Evolutionary conservation across 2,329 filamentous ascomycete species (phyloP), one percentile per base, ranked within the genome.

Genomic region (Alternaria angustiovoidea): DNA sequence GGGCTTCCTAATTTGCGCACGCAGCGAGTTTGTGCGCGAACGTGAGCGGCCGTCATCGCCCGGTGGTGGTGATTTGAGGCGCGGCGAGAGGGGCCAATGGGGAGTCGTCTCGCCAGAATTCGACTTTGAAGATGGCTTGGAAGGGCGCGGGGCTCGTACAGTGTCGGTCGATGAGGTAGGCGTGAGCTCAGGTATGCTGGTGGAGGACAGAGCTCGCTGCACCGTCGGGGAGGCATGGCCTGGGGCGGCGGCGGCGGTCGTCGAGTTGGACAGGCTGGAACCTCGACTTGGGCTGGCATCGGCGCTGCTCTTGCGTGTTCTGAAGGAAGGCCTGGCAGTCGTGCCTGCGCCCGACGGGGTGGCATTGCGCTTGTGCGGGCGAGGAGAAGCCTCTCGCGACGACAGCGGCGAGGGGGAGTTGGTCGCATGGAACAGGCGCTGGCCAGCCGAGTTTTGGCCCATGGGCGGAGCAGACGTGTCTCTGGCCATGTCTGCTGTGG

Each of bases 11-110:
- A 69, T 54, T 52, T 75, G 78, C 41, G 66, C 63, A 77, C 79
- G 73, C 67, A 80, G 69, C 16, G 82, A 83, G 62, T 81, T 81
- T 55, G 79, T 75, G 74, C 81, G 76, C 30, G 80, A 82, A 52
- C 74, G 78, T 4, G 78, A 66, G 57, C 64, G 64, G 54, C 56
- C 56, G 64, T 72, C 63, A n/a, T 72, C 67, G 30, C 74, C 71
- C 38, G 81, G 75, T 12, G 92, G 91, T 55, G 92, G 92, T 7
- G 92, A 93, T 75, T 89, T 91, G 65, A 95, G 77, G 63, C 91
- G 86, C 46, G 92, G 91, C 47, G 91, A 94, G 62, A 90, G 81
- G 26, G 92, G 91, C 91, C 91, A 94, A 78, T 89, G 86, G 63
- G 88, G 88, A 54, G 85, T 85, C 59, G 71, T 81, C 54, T 79